Base-by-base conservation (phyloP, 2,329 filamentous ascomycete species). In the Pyrenophora graminea region DNA sequence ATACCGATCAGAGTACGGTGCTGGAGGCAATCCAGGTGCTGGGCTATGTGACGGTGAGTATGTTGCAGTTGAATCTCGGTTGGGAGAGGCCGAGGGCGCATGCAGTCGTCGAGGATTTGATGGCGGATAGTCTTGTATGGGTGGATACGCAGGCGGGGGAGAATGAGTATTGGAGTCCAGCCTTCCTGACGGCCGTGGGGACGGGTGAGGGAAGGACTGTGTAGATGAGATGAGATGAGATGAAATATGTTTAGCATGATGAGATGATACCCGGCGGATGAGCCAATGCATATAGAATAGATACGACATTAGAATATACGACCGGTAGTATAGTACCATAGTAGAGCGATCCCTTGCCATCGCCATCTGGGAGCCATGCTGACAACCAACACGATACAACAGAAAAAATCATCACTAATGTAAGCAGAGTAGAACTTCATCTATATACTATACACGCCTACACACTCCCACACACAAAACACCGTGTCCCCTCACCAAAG, bases 101-200 rank as follows among this genome's bases (percentile, higher is more conserved):
- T 69, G 96, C 94, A 0, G 91, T 93, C 2, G 82, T 97, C 44
- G 91, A 97, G 56, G 94, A 99, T 73, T 77, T 99, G 30, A 80
- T 97, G 44, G 86, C 87, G 0, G 91, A 95, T 66, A 91, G 91
- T 45, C 84, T 99, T 78, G 84, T 99, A 12, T 99, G 94, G 94
- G 85, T 97, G 5, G 94, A 99, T 74, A 85, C 84, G 60, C 91
- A 97, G 76, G 86, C 81, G 30, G 80, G 83, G 7, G 93, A 97
- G 76, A 91, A 87, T 73, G 92, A 97, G 74, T 99, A 97, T 66
- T 99, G 94, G 94, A 90, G 85, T 52, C 90, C 90, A 0, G 85
- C 87, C 0, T 90, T 89, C 55, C 90, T 92, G 13, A 65, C 61
- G n/a, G 63, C 46, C 21, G 62, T 38, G 13, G 43, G 46, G 27